These are phyloP conservation scores for Coemansia sp. DNA, from an alignment of 192 early-diverging fungal genomes.

Conservation along the genomic window DNA sequence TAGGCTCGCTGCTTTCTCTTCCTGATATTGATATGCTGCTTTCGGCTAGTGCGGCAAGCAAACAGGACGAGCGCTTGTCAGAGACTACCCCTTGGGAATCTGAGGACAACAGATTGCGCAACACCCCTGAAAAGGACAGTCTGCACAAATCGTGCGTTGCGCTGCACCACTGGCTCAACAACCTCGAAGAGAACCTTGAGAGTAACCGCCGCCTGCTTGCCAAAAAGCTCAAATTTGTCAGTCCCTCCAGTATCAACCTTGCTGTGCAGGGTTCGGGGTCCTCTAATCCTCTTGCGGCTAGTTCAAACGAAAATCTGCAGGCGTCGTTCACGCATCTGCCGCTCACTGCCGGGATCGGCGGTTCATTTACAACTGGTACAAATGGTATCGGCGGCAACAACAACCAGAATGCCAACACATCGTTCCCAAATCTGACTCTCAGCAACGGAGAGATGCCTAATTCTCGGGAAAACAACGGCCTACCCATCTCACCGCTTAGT, in stretches of 20 bases:
- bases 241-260: background rate
- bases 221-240: conserved; percentile 52
- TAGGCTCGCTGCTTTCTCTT: conserved; percentile 27
- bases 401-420: conserved; percentile 15
- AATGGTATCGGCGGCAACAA: conserved; percentile 12
- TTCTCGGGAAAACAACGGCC: conserved; percentile 7
- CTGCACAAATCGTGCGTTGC: conserved; percentile 50
- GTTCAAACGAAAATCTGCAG: conserved; percentile 41
- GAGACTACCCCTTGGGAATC: conserved; percentile 50
- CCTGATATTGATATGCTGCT: conserved; percentile 32
- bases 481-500: conserved; percentile 40
- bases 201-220: conserved; percentile 40
- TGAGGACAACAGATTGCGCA: conserved; percentile 19
- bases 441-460: conserved; percentile 33
- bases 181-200: conserved; percentile 44
- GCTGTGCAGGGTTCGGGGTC: background rate
- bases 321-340: conserved; percentile 33
- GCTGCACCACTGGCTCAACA: conserved; percentile 52
- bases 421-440: conserved; percentile 37
- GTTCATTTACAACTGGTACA: background rate
- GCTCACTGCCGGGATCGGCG: conserved; percentile 6
- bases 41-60: conserved; percentile 5
- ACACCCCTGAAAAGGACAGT: conserved; percentile 32
- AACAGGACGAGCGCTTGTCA: conserved; percentile 16
- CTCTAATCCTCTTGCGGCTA: conserved; percentile 14